Percentiles rank a stretch among this genome's conserved stretches.
Conservation (phyloP, 2,329 filamentous ascomycete species). For the Exophiala aquamarina region DNA sequence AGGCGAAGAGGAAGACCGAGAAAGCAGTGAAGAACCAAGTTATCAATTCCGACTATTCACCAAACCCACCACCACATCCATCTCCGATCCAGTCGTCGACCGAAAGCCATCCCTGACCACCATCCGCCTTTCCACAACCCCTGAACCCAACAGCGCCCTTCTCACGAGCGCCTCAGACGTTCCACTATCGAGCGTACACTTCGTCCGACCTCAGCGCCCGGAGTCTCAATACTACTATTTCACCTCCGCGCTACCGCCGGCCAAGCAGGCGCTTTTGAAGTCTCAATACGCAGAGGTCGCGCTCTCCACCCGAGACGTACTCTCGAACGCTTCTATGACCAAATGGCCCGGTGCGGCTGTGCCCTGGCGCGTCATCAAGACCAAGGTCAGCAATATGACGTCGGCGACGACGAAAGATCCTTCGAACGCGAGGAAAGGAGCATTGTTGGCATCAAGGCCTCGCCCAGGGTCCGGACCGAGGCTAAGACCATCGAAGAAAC, state of each 20-base stretch:
- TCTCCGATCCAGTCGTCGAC: neutral
- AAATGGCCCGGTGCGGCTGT: conserved; percentile 25
- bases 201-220: conserved; percentile 15
- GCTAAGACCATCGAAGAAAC: conserved; percentile 24
- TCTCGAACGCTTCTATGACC: conserved; percentile 7
- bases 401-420: too few relatives aligned
- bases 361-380: conserved; percentile 23
- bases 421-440: neutral
- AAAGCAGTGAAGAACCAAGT: conserved; percentile 14
- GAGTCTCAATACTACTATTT: conserved; percentile 19
- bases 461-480: neutral
- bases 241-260: conserved; percentile 16
- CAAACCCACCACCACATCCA: neutral
- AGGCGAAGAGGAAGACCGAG: neutral
- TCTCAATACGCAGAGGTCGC: conserved; percentile 19
- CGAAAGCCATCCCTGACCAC: conserved; percentile 2
- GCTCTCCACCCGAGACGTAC: conserved; percentile 14
- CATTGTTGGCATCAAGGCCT: neutral
- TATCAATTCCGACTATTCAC: conserved; percentile 27
- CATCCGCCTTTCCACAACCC: conserved; percentile 20
- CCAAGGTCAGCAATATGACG: neutral
- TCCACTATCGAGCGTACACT: conserved; percentile 12
- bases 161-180: conserved; percentile 1
- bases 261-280: neutral
- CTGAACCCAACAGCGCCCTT: conserved; percentile 3